Base-by-base conservation (phyloP, 2,329 filamentous ascomycete species). In the Fusarium mangiferae region DNA sequence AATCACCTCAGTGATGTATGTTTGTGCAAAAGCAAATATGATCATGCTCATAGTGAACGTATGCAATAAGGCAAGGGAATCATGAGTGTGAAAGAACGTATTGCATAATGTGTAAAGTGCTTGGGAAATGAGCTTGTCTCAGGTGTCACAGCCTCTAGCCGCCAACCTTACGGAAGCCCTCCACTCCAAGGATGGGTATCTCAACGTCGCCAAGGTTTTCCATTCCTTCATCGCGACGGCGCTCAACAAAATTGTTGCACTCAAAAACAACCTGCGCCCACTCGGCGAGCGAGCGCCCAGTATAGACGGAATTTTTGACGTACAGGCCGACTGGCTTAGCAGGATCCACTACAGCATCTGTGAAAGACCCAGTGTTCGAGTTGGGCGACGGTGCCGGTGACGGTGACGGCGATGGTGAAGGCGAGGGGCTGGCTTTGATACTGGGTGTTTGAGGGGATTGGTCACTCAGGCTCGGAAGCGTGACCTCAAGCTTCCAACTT, bases 221-320 rank as follows among this genome's bases (percentile, higher is more conserved):
- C 15, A 95, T 89, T 49, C 93, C 93, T 79, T 96, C 94, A 52
- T 90, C 90, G 58, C 91, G 90, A 62, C 94, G 88, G 51, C 93
- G 87, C 66, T 96, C 93, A 38, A 94, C 90, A 81, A 96, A 96
- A 78, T 90, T 93, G 82, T 95, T 94, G 84, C 91, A 94, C 80
- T 96, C 94, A 63, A 89, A 89, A 22, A 95, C 90, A 26, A 96
- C 89, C 24, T 93, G 84, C 26, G 87, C 86, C 94, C 94, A 96
- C 81, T 96, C 94, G 0, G 93, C 93, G 49, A 96, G 85, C 1
- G 94, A 91, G 26, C 93, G 87, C 4, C 94, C 94, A 7, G 89
- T 85, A 80, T 96, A 93, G 55, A 89, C 89, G 14, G 87, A 84
- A 33, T 86, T 86, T 51, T 83, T 82, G 20, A 81, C 81, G 61